phyloP scores from a whole-genome alignment of 768 basidiomycete species.

The Panaeolus cyanescens region DNA sequence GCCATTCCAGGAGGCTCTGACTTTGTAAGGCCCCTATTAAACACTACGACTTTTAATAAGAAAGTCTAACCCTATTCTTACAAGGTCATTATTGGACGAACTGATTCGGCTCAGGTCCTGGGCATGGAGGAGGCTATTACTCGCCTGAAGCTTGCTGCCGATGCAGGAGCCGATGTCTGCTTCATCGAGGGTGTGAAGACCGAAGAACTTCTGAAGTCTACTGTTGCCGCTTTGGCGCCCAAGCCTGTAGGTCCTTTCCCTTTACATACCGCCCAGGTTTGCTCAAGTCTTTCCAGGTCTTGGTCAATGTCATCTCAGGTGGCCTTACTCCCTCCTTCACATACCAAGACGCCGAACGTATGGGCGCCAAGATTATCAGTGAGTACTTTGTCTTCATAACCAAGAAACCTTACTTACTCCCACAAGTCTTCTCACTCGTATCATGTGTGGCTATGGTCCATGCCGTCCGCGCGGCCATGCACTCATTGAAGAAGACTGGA shows the following conservation, averaged over 20 bases:
- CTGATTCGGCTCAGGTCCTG: conserved; percentile 78
- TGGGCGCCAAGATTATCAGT: conserved; percentile 83
- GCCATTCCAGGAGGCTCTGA: conserved; percentile 74
- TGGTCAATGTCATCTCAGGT: conserved; percentile 81
- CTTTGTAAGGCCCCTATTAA: conserved; percentile 47
- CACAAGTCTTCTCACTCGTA: conserved; percentile 71
- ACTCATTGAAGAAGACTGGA: conserved; percentile 76
- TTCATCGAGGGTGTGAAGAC: conserved; percentile 83
- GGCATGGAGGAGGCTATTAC: conserved; percentile 78
- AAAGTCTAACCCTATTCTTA: not conserved
- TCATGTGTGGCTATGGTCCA: conserved; percentile 80
- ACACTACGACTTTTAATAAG: not conserved
- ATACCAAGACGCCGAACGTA: conserved; percentile 62
- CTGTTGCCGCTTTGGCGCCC: conserved; percentile 69
- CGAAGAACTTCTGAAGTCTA: conserved; percentile 60
- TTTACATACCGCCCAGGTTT: not conserved
- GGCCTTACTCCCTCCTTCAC: conserved; percentile 79
- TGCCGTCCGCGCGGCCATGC: conserved; percentile 74
- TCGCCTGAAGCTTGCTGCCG: conserved; percentile 71
- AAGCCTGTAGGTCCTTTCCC: conserved; percentile 52
- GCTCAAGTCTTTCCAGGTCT: conserved; percentile 40
- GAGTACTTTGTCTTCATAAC: conserved; percentile 23
- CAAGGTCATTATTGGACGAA: conserved; percentile 73
- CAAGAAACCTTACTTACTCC: not conserved
- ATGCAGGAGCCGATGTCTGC: conserved; percentile 78